A percentile compares a stretch with the other conserved stretches of the same genome.
These are phyloP conservation scores for Rhodamnia argentea DNA, from an alignment of 345 rosid genomes.

Conservation along the genomic window DNA sequence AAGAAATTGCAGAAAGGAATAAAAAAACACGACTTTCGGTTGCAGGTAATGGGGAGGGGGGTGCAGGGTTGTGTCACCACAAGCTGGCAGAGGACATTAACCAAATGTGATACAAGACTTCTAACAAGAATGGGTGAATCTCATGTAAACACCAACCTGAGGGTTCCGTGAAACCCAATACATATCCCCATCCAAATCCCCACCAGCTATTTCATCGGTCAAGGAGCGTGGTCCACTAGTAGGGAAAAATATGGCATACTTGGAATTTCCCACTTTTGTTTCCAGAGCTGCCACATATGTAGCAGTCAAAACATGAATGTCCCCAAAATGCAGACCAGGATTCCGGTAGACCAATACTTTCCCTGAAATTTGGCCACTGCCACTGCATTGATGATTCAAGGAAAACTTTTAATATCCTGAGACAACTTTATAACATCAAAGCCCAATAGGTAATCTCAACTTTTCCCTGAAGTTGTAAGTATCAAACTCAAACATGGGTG, in stretches of 20 bases:
- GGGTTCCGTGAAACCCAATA: slow-evolving; percentile 66
- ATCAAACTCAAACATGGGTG: not conserved
- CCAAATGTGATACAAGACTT: not conserved
- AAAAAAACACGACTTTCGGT: not conserved
- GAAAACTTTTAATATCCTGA: not conserved
- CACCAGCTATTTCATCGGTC: slow-evolving; percentile 71
- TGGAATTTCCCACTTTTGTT: slow-evolving; percentile 52
- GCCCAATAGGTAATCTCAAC: not conserved
- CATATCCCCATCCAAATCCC: slow-evolving; percentile 76
- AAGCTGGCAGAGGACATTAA: not conserved
- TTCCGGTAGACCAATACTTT: slow-evolving; percentile 65
- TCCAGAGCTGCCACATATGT: slow-evolving; percentile 42
- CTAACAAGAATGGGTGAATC: not conserved
- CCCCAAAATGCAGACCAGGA: slow-evolving; percentile 83
- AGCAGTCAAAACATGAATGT: slow-evolving; percentile 59
- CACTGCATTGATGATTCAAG: slow-evolving; percentile 20
- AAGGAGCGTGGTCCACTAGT: slow-evolving; percentile 52
- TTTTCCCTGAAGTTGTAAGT: not conserved
- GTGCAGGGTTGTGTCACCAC: not conserved
- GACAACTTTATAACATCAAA: not conserved
- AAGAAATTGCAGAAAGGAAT: not conserved
- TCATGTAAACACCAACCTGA: slow-evolving; percentile 33
- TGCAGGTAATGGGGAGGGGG: not conserved
- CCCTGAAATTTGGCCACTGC: slow-evolving; percentile 63
- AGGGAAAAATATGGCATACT: slow-evolving; percentile 70